Evolutionary conservation across 208 protist genomes (phyloP).

Genomic region (Acanthamoeba castellanii): DNA sequence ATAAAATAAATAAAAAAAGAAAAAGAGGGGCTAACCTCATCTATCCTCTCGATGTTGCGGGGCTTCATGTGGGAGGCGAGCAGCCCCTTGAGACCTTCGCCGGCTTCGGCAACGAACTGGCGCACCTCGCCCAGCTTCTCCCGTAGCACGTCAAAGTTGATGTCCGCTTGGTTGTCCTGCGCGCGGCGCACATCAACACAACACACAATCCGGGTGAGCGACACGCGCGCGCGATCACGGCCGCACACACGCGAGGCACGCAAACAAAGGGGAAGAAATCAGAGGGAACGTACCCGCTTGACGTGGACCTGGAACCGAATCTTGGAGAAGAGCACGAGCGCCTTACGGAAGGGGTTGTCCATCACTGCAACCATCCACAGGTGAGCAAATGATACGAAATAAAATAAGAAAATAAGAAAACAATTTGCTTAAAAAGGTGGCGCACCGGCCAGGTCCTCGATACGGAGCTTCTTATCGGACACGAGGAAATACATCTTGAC

Average conservation of each 20-base stretch:
- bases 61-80: not conserved
- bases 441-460: not conserved
- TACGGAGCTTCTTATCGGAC: not conserved
- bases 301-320: not conserved
- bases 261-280: not conserved
- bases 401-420: too few species aligned
- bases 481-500: conserved; percentile 25
- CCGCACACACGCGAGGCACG: not conserved
- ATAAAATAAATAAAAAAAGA: too few species aligned
- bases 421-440: too few species aligned
- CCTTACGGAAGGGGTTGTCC: not conserved
- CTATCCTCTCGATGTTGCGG: not conserved
- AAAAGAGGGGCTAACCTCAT: conserved; percentile 1
- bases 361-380: not conserved
- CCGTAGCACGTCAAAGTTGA: not conserved
- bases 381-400: too few species aligned
- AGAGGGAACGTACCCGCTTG: not conserved
- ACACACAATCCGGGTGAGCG: too few species aligned
- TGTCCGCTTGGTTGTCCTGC: not conserved
- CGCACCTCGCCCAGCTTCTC: not conserved
- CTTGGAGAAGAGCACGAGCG: not conserved
- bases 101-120: not conserved
- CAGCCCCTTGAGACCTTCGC: not conserved
- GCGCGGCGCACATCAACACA: too few species aligned
- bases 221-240: not conserved